Evolutionary conservation across 2,329 filamentous ascomycete genomes (phyloP).

Genomic region (Cladophialophora yegresii): DNA sequence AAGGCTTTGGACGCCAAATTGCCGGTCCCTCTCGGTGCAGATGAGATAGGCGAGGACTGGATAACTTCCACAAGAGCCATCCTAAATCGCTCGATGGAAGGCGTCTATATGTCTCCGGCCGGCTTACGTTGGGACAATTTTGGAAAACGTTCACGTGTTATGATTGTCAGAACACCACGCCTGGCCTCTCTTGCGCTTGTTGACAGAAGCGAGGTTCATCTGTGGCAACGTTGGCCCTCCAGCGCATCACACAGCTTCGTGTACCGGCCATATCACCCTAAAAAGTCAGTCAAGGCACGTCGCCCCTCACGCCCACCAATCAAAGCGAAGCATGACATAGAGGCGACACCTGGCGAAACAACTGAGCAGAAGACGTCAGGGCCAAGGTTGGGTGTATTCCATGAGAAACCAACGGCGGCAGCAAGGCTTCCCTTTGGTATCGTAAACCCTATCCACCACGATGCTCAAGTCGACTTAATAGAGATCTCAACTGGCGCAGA

Average conservation of each 20-base stretch:
- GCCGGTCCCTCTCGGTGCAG: constrained; percentile 26
- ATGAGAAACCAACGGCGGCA: constrained; percentile 1
- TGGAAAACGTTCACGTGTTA: constrained; percentile 23
- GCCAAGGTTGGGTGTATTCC: constrained; percentile 20
- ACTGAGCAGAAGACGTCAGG: constrained; percentile 7
- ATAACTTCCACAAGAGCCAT: constrained; percentile 29
- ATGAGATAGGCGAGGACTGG: constrained; percentile 35
- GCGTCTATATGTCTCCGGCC: constrained; percentile 46
- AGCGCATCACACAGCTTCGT: constrained; percentile 34
- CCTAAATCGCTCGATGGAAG: constrained; percentile 36
- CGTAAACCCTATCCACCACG: neutral
- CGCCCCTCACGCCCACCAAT: neutral
- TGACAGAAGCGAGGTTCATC: constrained; percentile 19
- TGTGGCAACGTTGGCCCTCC: constrained; percentile 31
- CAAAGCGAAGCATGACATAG: constrained; percentile 2
- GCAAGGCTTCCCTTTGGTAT: neutral
- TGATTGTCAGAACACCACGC: constrained; percentile 30
- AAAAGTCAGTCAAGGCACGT: neutral
- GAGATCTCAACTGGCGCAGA: constrained; percentile 19
- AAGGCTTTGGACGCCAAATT: constrained; percentile 29
- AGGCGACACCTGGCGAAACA: neutral
- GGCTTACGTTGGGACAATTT: constrained; percentile 24
- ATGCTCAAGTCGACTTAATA: neutral
- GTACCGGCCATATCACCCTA: constrained; percentile 20
- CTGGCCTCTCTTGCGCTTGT: constrained; percentile 37